Evolutionary conservation across 495 filamentous ascomycete species (phyloP), one percentile per base, ranked within the genome.

Genomic region (Zalerion maritima): DNA sequence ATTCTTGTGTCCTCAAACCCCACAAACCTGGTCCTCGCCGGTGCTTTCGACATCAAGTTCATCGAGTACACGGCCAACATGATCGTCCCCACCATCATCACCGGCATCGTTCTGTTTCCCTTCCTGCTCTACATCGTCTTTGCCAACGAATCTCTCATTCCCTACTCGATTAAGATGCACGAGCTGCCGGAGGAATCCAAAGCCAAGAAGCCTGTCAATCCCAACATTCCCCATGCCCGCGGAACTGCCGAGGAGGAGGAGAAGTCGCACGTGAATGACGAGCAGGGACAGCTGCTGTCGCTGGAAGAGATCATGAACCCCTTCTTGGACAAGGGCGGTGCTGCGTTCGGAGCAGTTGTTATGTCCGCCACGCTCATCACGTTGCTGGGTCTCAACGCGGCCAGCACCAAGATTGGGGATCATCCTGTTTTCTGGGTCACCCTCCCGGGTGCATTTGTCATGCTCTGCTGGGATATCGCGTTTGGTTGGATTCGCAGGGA

Each of bases 291-390:
- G 29, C 42, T 60, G 1, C 45, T 74, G 6, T 71, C 69, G 0
- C 55, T 78, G 0, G 73, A 75, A 43, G 73, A 77, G 42, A 73
- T 78, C 45, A 69, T 78, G 67, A 76, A 78, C 35, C 74, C 74
- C 1, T 78, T 73, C 40, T 36, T 78, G 8, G 74, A 78, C 42
- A 75, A 71, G 43, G 43, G 49, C 7, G 65, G 74, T 17, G 74
- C 74, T 1, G 52, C 52, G 0, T 74, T 76, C 28, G 72, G 71
- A 12, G 66, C 55, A 2, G 23, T 68, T 19, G 57, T 78, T 32
- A 76, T 78, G 70, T 57, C 71, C 4, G 55, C 60, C 0, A 73
- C 71, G 0, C 57, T 78, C 12, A 53, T 73, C 31, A 68, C 67
- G 1, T 43, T 75, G 3, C 54, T 78, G 14, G 64, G 56, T 0